Conservation (phyloP, 179 eudicot genomes). For the Nepenthes alata region DNA sequence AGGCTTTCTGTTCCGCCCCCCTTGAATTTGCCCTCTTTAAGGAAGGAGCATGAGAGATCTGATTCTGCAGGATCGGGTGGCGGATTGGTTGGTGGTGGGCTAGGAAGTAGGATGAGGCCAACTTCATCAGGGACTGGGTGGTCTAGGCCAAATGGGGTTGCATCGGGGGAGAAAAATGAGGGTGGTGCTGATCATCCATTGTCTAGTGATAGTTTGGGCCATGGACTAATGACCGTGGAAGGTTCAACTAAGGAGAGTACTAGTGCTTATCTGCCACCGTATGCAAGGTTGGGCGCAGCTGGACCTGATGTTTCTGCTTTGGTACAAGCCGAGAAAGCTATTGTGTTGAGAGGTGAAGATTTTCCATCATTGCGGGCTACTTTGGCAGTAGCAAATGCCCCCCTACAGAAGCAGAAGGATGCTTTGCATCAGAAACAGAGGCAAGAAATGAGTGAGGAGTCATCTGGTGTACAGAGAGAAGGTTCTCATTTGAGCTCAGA, state of each 20-base stretch:
- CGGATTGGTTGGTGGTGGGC: slow-evolving; percentile 32
- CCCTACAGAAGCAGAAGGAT: slow-evolving; percentile 64
- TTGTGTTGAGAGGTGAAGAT: slow-evolving; percentile 88
- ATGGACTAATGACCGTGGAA: slow-evolving; percentile 17
- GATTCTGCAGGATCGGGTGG: slow-evolving; percentile 57
- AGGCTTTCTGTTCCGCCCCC: slow-evolving; percentile 98
- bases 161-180: slow-evolving; percentile 35
- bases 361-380: slow-evolving; percentile 84
- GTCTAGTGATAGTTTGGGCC: slow-evolving; percentile 28
- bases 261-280: slow-evolving; percentile 43
- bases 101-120: slow-evolving; percentile 59
- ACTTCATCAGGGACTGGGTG: slow-evolving; percentile 63
- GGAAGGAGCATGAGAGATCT: slow-evolving; percentile 88
- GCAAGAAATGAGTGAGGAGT: slow-evolving; percentile 31
- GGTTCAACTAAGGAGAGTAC: slow-evolving; percentile 19
- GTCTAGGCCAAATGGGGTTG: slow-evolving; percentile 58
- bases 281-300: slow-evolving; percentile 32
- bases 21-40: slow-evolving; percentile 91
- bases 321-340: slow-evolving; percentile 27
- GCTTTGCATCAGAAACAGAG: slow-evolving; percentile 39
- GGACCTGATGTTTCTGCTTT: slow-evolving; percentile 22
- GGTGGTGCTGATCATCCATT: slow-evolving; percentile 16
- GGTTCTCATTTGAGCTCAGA: slow-evolving; percentile 25
- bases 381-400: slow-evolving; percentile 39
- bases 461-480: slow-evolving; percentile 25